phyloP scores from a whole-genome alignment of 176 grass and related monocot species.

The Phyllostachys edulis region DNA sequence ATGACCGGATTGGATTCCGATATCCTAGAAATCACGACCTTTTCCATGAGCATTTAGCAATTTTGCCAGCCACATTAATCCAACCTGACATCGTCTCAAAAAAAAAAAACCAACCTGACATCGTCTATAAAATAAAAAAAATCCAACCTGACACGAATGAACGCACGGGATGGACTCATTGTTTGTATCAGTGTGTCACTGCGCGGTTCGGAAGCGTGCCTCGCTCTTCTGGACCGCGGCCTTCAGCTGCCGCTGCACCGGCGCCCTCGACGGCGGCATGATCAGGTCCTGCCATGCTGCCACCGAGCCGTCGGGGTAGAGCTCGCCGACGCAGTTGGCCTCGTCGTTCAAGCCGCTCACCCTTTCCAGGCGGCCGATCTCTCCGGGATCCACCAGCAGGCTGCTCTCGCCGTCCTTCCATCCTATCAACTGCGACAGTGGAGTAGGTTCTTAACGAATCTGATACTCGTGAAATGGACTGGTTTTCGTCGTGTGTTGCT shows the following conservation, averaged over 20 bases:
- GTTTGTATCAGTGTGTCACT: background rate
- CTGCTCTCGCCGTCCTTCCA: constrained; percentile 68
- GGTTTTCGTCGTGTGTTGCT: background rate
- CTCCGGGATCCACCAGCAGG: constrained; percentile 61
- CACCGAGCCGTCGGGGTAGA: constrained; percentile 45
- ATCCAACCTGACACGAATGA: background rate
- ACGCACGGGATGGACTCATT: background rate
- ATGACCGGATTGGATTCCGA: background rate
- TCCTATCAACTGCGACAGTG: constrained; percentile 61
- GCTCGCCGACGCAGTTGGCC: constrained; percentile 63
- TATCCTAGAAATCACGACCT: background rate
- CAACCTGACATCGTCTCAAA: background rate
- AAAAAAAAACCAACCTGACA: background rate
- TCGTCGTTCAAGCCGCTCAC: constrained; percentile 55
- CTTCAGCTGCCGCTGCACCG: constrained; percentile 61
- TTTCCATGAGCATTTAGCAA: background rate
- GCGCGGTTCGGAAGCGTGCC: constrained; percentile 35
- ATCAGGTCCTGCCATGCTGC: constrained; percentile 55
- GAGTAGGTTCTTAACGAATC: background rate
- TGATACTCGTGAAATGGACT: background rate
- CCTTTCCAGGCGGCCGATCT: constrained; percentile 64
- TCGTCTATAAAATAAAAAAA: background rate
- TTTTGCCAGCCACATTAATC: too few relatives aligned
- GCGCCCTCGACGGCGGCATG: constrained; percentile 33
- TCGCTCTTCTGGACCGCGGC: constrained; percentile 46